Conservation (phyloP, 2,329 filamentous ascomycete genomes). For the Sclerotinia borealis region DNA sequence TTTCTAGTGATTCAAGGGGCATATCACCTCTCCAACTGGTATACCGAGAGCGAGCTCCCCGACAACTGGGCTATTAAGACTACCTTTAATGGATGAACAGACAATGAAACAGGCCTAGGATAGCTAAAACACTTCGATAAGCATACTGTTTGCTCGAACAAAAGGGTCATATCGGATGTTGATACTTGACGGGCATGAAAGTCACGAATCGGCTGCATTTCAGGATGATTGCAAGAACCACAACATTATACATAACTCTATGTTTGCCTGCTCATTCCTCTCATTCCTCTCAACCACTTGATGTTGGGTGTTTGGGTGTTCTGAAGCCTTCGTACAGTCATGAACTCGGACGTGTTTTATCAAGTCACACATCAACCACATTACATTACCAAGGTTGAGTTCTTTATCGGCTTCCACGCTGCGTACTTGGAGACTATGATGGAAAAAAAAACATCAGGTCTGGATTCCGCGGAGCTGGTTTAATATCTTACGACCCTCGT, state of each 20-base stretch:
- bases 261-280: constrained; percentile 30
- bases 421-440: constrained; percentile 27
- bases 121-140: constrained; percentile 33
- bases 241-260: constrained; percentile 35
- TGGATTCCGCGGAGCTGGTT: constrained; percentile 28
- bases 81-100: constrained; percentile 34
- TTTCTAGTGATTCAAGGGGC: constrained; percentile 26
- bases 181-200: constrained; percentile 12
- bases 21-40: constrained; percentile 25
- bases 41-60: constrained; percentile 24
- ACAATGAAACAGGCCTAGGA: constrained; percentile 28
- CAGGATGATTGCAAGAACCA: constrained; percentile 28
- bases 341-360: constrained; percentile 30
- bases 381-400: constrained; percentile 31
- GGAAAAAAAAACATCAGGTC: constrained; percentile 25
- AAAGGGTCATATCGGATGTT: constrained; percentile 16
- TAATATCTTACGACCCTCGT: neutral
- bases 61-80: constrained; percentile 29
- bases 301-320: constrained; percentile 35
- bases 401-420: constrained; percentile 27
- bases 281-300: constrained; percentile 36
- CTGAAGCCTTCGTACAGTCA: constrained; percentile 33
- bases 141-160: too few relatives aligned
- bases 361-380: constrained; percentile 27
- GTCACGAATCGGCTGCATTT: constrained; percentile 1